These are phyloP conservation scores for Cymbopogon citratus DNA, from an alignment of 176 grass and related monocot genomes.

Conservation along the genomic window DNA sequence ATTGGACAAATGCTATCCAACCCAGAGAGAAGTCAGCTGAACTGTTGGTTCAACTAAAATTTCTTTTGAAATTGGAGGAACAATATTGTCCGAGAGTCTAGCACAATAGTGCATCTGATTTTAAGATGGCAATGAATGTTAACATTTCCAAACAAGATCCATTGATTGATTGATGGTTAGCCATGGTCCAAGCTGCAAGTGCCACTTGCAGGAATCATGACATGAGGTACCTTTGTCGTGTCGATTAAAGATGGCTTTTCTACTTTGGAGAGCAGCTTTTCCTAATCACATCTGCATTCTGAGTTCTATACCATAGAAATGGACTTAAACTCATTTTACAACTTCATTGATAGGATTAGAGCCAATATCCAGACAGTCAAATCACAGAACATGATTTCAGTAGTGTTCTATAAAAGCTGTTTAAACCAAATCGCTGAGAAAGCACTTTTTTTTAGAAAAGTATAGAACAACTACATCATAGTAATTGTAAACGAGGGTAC, in stretches of 20 bases:
- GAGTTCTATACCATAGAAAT: slow-evolving; percentile 31
- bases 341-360: slow-evolving; percentile 26
- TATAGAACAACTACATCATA: background rate
- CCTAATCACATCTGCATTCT: slow-evolving; percentile 34
- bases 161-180: slow-evolving; percentile 8
- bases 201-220: slow-evolving; percentile 32
- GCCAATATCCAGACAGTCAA: slow-evolving; percentile 10
- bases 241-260: slow-evolving; percentile 39
- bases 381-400: background rate
- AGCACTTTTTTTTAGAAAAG: background rate
- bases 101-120: background rate
- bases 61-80: slow-evolving; percentile 32
- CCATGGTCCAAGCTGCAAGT: slow-evolving; percentile 30
- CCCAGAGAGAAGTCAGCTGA: slow-evolving; percentile 27
- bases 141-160: slow-evolving; percentile 31
- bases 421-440: background rate
- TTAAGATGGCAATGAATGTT: background rate
- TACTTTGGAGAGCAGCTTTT: slow-evolving; percentile 30
- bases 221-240: slow-evolving; percentile 38
- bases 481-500: background rate
- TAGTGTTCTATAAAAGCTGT: background rate
- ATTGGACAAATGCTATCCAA: slow-evolving; percentile 34
- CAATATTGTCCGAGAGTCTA: slow-evolving; percentile 7
- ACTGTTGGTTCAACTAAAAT: slow-evolving; percentile 35
- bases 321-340: slow-evolving; percentile 25